phyloP scores from a whole-genome alignment of 352 stramenopile species.

The Pythium guiyangense region DNA sequence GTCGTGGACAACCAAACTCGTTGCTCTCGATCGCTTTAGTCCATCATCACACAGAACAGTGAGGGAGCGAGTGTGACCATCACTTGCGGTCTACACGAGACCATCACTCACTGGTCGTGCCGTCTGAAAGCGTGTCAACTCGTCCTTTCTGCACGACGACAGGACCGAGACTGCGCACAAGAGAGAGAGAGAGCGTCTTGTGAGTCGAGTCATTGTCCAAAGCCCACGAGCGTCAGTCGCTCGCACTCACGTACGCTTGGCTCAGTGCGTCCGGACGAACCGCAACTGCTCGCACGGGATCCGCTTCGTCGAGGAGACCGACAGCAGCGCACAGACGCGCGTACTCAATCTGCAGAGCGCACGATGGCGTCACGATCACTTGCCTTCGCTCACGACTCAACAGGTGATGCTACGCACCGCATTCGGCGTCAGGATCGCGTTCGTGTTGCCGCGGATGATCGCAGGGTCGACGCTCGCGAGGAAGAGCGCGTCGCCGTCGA shows the following conservation, averaged over 20 bases:
- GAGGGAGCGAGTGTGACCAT: neutral
- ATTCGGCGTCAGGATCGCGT: conserved; percentile 95
- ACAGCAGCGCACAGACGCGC: conserved; percentile 57
- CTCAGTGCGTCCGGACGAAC: conserved; percentile 50
- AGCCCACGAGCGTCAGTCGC: neutral
- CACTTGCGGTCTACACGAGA: neutral
- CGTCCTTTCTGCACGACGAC: conserved; percentile 85
- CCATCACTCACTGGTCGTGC: conserved; percentile 36
- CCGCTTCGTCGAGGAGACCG: conserved; percentile 32
- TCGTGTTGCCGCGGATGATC: conserved; percentile 54
- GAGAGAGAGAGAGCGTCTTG: too few species aligned
- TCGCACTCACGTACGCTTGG: conserved; percentile 39
- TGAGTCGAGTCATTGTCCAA: too few species aligned
- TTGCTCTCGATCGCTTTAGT: conserved; percentile 48
- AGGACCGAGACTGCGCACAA: conserved; percentile 77
- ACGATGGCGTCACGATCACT: neutral
- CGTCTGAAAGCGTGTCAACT: conserved; percentile 80
- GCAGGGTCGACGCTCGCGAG: conserved; percentile 77
- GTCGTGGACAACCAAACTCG: conserved; percentile 69
- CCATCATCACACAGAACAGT: too few species aligned
- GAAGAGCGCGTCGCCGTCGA: conserved; percentile 95
- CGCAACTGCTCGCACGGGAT: conserved; percentile 40
- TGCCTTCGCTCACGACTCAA: neutral
- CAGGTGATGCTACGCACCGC: conserved; percentile 24
- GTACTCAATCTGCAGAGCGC: conserved; percentile 73